Evolutionary conservation across 2,329 filamentous ascomycete genomes (phyloP).

Genomic region (Pestalotiopsis sp.): DNA sequence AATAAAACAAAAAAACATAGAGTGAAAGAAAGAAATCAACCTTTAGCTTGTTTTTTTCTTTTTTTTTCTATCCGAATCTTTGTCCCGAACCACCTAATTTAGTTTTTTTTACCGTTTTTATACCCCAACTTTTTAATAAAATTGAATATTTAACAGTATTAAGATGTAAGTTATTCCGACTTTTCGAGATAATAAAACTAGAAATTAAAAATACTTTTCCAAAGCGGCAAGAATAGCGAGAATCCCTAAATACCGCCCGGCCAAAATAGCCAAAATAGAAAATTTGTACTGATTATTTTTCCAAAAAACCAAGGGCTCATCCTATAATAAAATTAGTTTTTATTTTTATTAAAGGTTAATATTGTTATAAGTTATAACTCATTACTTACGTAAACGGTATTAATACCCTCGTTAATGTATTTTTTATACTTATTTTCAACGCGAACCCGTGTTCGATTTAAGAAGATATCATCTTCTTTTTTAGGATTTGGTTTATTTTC

Average conservation of each 20-base stretch:
- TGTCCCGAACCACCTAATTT: background rate
- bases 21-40: background rate
- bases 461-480: background rate
- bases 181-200: too few relatives aligned
- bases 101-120: conserved; percentile 1
- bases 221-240: background rate
- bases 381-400: background rate
- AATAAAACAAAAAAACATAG: too few relatives aligned
- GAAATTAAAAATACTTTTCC: background rate
- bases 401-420: background rate
- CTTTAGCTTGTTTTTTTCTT: background rate
- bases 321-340: background rate
- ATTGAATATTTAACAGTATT: background rate
- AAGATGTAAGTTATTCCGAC: background rate
- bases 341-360: background rate
- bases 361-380: too few relatives aligned
- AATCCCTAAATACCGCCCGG: background rate
- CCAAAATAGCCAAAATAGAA: background rate
- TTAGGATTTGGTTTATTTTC: background rate
- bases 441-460: background rate
- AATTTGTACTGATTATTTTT: background rate
- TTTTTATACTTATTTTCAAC: background rate
- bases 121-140: conserved; percentile 1
- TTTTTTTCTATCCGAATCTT: background rate
- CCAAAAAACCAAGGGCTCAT: background rate